phyloP scores from a whole-genome alignment of 176 grass and related monocot species.

The Eleusine indica region DNA sequence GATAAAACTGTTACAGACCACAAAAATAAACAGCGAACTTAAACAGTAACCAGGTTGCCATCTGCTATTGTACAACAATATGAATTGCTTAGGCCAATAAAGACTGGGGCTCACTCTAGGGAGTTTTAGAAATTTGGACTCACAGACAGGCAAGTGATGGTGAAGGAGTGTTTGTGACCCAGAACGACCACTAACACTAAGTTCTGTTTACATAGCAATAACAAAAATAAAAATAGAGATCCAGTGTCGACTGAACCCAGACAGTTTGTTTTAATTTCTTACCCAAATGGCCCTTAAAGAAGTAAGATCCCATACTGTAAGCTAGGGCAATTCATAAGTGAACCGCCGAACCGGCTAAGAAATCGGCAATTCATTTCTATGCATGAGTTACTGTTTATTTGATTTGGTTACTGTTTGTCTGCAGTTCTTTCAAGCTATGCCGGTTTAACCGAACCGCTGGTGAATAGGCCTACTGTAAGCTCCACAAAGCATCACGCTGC shows the following conservation, averaged over 20 bases:
- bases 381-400: no score
- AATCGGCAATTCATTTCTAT: no score
- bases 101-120: background rate
- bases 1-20: background rate
- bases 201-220: background rate
- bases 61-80: background rate
- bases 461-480: background rate
- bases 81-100: background rate
- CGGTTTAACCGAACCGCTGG: no score
- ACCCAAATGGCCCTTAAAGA: background rate
- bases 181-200: background rate
- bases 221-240: background rate
- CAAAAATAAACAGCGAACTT: background rate
- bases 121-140: background rate
- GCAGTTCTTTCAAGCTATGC: no score
- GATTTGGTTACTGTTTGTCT: no score
- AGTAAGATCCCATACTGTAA: background rate
- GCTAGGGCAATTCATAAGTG: no score
- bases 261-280: background rate
- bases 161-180: background rate
- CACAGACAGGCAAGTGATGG: background rate
- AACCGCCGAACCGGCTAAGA: no score
- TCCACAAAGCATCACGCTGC: background rate
- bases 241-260: background rate
- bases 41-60: background rate